Evolutionary conservation across 1,284 basidiomycete species (phyloP).

Genomic region (Trichosporon coremiiforme): DNA sequence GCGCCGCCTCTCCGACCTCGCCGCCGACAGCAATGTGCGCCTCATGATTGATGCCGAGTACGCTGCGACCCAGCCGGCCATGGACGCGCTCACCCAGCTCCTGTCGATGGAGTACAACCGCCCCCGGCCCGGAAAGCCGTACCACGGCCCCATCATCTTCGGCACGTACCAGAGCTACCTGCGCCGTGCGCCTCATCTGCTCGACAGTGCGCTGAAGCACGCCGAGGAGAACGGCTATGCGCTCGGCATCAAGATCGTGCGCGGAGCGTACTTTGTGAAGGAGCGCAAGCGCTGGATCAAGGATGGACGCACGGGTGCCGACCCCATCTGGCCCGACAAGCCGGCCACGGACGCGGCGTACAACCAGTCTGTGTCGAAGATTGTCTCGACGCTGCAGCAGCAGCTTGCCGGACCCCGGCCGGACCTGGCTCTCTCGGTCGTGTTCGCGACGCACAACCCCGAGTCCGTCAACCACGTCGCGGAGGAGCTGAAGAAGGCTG

Average conservation of each 20-base stretch:
- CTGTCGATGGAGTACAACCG: constrained; percentile 77
- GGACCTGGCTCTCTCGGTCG: constrained; percentile 64
- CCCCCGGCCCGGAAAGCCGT: constrained; percentile 31
- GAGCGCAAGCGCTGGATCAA: constrained; percentile 61
- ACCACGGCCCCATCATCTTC: constrained; percentile 49
- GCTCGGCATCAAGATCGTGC: constrained; percentile 90
- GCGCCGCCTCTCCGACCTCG: constrained; percentile 64
- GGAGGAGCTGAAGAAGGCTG: constrained; percentile 63
- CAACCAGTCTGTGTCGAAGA: constrained; percentile 66
- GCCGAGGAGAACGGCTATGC: constrained; percentile 72
- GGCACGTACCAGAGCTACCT: constrained; percentile 85
- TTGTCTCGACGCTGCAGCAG: constrained; percentile 60
- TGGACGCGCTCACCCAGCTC: constrained; percentile 74
- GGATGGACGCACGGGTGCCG: constrained; percentile 47
- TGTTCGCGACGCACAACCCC: constrained; percentile 88
- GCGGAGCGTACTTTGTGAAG: constrained; percentile 86
- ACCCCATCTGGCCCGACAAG: constrained; percentile 59
- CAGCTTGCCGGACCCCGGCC: constrained; percentile 56
- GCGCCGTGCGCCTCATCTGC: constrained; percentile 64
- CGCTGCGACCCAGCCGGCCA: constrained; percentile 75
- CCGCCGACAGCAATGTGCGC: constrained; percentile 59
- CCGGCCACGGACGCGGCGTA: constrained; percentile 78
- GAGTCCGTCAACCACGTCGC: constrained; percentile 66
- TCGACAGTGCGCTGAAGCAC: constrained; percentile 68
- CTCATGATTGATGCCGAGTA: constrained; percentile 82